These are phyloP conservation scores for Aspergillus latus DNA, from an alignment of 2,329 filamentous ascomycete genomes.

Conservation along the genomic window DNA sequence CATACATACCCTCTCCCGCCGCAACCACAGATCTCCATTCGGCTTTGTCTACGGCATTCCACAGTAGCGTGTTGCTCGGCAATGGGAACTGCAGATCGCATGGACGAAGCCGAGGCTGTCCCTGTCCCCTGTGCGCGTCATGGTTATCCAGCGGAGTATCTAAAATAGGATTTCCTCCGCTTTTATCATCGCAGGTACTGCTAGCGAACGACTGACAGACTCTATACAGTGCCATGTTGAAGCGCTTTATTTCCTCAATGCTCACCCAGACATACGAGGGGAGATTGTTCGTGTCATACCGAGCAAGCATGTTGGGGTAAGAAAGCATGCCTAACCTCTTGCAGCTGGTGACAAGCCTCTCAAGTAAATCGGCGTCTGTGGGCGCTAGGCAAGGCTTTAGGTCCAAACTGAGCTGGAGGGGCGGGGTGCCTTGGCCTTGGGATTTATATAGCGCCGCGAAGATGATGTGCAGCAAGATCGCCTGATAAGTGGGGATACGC, in stretches of 20 bases:
- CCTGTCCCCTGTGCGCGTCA: too few relatives aligned
- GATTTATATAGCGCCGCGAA: constrained; percentile 18
- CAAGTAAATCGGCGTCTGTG: constrained; percentile 20
- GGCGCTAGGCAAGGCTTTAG: constrained; percentile 14
- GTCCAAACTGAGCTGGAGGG: constrained; percentile 12
- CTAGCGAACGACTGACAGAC: constrained; percentile 10
- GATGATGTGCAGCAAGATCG: constrained; percentile 33
- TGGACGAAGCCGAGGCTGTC: too few relatives aligned
- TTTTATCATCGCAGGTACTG: too few relatives aligned
- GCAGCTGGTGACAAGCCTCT: constrained; percentile 28
- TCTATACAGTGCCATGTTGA: constrained; percentile 30
- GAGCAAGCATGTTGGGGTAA: constrained; percentile 29
- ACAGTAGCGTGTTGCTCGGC: too few relatives aligned
- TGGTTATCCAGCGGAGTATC: too few relatives aligned
- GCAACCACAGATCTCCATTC: too few relatives aligned
- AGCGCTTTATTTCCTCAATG: constrained; percentile 33
- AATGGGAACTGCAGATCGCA: too few relatives aligned
- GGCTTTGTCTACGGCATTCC: too few relatives aligned
- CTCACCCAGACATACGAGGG: constrained; percentile 23
- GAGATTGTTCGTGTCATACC: constrained; percentile 15
- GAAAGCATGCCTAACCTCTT: constrained; percentile 28
- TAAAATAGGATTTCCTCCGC: too few relatives aligned
- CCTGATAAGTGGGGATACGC: constrained; percentile 36
- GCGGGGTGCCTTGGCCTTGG: background rate
- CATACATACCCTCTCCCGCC: too few relatives aligned